Evolutionary conservation across 495 filamentous ascomycete genomes (phyloP).

Genomic region (Hyaloscypha variabilis): DNA sequence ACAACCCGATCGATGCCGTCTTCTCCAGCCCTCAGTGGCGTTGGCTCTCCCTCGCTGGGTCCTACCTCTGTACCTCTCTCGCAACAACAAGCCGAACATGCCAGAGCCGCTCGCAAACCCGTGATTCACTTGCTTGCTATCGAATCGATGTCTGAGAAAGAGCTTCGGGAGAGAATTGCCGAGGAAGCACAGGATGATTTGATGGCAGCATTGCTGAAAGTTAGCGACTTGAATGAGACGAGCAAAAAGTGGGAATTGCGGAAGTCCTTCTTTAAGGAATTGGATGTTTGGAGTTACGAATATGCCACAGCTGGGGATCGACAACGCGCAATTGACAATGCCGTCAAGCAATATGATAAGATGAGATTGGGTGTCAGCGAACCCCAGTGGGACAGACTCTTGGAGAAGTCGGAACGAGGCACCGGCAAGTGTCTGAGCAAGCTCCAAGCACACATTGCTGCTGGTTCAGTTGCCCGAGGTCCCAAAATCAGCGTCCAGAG

Average conservation of each 20-base stretch:
- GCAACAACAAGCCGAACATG: conserved; percentile 53
- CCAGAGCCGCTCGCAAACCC: conserved; percentile 58
- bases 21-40: conserved; percentile 60
- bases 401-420: conserved; percentile 73
- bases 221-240: conserved; percentile 54
- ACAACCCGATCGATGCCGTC: conserved; percentile 61
- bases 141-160: conserved; percentile 58
- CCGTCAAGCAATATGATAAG: conserved; percentile 80
- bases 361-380: conserved; percentile 72
- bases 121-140: conserved; percentile 75
- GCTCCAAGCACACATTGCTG: conserved; percentile 63
- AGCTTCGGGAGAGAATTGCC: conserved; percentile 55
- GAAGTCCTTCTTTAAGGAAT: conserved; percentile 76
- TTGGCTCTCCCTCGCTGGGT: conserved; percentile 51
- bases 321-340: conserved; percentile 79
- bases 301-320: conserved; percentile 70
- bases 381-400: conserved; percentile 77
- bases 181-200: conserved; percentile 63
- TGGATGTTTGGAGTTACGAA: conserved; percentile 79
- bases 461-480: conserved; percentile 52
- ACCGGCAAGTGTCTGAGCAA: conserved; percentile 82
- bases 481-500: conserved; percentile 62
- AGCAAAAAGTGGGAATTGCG: conserved; percentile 66
- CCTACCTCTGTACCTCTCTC: conserved; percentile 51
- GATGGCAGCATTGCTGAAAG: conserved; percentile 55